Conservation (phyloP, 2,329 filamentous ascomycete genomes). For the Exophiala oligosperma region DNA sequence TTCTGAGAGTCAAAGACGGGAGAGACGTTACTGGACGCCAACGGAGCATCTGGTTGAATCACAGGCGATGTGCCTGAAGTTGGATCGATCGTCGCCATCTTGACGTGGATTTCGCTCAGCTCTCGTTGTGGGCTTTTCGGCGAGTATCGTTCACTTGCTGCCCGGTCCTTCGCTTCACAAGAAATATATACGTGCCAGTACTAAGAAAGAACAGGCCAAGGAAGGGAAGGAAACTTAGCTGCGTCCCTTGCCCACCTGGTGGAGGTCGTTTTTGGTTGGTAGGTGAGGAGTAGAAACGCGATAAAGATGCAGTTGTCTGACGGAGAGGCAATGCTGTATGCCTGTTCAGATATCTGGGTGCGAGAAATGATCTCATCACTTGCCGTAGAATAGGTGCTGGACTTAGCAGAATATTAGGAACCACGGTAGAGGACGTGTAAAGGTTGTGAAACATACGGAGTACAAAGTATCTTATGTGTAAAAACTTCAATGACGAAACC, state of each 20-base stretch:
- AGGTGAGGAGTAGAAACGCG: constrained; percentile 16
- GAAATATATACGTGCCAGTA: constrained; percentile 51
- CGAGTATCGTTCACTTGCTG: constrained; percentile 30
- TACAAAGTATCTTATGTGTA: background rate
- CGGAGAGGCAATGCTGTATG: constrained; percentile 2
- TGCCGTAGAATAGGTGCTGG: background rate
- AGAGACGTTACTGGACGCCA: constrained; percentile 54
- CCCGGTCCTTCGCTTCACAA: constrained; percentile 46
- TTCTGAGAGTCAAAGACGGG: constrained; percentile 74
- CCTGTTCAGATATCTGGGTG: constrained; percentile 3
- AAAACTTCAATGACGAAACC: constrained; percentile 12
- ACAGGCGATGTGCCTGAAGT: constrained; percentile 22
- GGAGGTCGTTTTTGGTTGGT: constrained; percentile 15
- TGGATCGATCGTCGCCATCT: constrained; percentile 25
- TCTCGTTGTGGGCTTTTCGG: constrained; percentile 30
- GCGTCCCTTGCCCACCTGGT: constrained; percentile 21
- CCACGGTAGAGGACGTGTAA: background rate
- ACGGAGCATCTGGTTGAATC: constrained; percentile 43
- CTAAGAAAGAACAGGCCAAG: constrained; percentile 48
- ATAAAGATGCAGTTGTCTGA: background rate
- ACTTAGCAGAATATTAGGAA: background rate
- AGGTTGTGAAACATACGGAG: too few relatives aligned
- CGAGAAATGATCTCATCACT: constrained; percentile 15
- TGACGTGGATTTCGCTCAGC: constrained; percentile 5
- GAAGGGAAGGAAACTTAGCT: constrained; percentile 39